These are phyloP conservation scores for Pisolithus orientalis DNA, from an alignment of 768 basidiomycete species.

Conservation along the genomic window DNA sequence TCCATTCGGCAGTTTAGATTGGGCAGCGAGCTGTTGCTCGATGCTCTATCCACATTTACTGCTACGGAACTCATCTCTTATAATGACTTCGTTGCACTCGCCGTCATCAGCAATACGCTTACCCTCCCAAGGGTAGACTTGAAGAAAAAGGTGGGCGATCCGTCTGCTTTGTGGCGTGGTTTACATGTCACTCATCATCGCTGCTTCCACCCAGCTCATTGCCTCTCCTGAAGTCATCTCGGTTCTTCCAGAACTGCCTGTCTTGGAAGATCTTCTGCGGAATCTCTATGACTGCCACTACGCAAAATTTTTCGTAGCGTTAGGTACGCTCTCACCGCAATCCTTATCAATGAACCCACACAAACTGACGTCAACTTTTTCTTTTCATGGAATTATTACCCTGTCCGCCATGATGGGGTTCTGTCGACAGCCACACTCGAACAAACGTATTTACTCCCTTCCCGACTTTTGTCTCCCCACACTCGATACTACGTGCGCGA, in stretches of 20 bases:
- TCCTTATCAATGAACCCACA: no score
- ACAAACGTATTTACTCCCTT: no score
- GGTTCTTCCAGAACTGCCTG: slow-evolving; percentile 74
- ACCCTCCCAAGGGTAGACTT: slow-evolving; percentile 76
- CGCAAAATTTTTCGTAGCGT: slow-evolving; percentile 86
- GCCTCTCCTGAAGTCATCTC: slow-evolving; percentile 82
- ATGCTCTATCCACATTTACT: slow-evolving; percentile 91
- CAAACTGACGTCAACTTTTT: no score
- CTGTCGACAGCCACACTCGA: no score
- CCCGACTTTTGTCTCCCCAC: no score
- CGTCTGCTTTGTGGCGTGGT: neutral
- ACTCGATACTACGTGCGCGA: no score
- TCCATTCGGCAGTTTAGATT: slow-evolving; percentile 84
- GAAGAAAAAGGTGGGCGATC: slow-evolving; percentile 71
- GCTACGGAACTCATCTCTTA: slow-evolving; percentile 85
- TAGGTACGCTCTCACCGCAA: slow-evolving; percentile 45
- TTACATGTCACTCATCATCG: slow-evolving; percentile 2
- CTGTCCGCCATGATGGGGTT: no score
- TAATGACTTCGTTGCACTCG: slow-evolving; percentile 84
- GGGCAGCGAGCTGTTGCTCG: slow-evolving; percentile 77
- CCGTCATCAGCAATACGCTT: slow-evolving; percentile 63
- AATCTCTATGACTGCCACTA: slow-evolving; percentile 77
- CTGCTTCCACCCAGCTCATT: slow-evolving; percentile 52
- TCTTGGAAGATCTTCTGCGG: slow-evolving; percentile 25
- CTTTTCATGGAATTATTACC: no score